Conservation (phyloP, 257 asterid genomes). For the Euphrasia confusa region DNA sequence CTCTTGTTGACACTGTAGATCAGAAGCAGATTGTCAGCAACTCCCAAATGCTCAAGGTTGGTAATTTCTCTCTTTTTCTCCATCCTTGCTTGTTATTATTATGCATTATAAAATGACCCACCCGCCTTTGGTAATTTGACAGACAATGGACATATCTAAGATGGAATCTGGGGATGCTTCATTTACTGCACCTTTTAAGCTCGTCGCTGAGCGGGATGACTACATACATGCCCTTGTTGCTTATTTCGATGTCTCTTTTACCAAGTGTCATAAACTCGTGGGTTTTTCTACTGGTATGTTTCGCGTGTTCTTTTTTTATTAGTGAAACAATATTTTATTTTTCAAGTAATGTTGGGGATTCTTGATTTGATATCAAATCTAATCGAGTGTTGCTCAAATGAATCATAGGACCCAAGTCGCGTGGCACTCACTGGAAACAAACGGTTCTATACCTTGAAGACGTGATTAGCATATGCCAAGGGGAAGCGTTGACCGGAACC, state of each 20-base stretch:
- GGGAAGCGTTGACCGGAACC: constrained; percentile 68
- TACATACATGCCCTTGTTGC: constrained; percentile 97
- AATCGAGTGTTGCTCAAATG: neutral
- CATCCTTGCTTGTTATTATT: constrained; percentile 8
- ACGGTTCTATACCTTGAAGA: constrained; percentile 93
- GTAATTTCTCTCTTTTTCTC: constrained; percentile 9
- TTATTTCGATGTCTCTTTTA: constrained; percentile 88
- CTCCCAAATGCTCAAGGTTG: constrained; percentile 87
- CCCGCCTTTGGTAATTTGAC: constrained; percentile 17
- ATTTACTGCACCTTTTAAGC: constrained; percentile 94
- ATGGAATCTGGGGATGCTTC: constrained; percentile 84
- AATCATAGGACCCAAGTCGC: constrained; percentile 73
- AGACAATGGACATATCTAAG: constrained; percentile 98
- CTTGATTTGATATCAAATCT: neutral
- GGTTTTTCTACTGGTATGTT: constrained; percentile 87
- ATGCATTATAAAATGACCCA: neutral
- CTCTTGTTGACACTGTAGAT: constrained; percentile 92
- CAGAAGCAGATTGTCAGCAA: constrained; percentile 89
- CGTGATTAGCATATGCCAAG: constrained; percentile 71
- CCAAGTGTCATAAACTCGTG: constrained; percentile 75
- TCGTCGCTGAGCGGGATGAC: constrained; percentile 87
- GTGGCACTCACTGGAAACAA: constrained; percentile 95
- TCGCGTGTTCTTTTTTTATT: neutral
- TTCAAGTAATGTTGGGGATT: neutral
- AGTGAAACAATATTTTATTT: neutral